A percentile compares a stretch with the other conserved stretches of the same genome.
These are phyloP conservation scores for Alternaria angustiovoidea DNA, from an alignment of 2,329 filamentous ascomycete species.

Conservation along the genomic window DNA sequence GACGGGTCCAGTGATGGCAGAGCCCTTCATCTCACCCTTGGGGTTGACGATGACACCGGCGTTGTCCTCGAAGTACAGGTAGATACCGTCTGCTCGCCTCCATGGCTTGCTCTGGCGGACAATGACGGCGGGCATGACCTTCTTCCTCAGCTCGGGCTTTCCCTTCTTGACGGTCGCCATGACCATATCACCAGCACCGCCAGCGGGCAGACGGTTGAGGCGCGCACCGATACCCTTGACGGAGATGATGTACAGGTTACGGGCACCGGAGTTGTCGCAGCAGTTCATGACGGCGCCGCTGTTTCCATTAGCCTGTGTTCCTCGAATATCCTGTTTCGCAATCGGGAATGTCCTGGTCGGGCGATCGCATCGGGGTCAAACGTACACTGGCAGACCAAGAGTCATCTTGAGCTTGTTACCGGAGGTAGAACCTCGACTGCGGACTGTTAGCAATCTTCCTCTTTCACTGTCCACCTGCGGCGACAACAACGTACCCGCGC, in stretches of 20 bases:
- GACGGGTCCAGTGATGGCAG: constrained; percentile 97
- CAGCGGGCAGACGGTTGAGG: constrained; percentile 95
- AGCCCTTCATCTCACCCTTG: constrained; percentile 99
- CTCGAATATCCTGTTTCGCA: constrained; percentile 15
- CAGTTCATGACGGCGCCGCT: constrained; percentile 99
- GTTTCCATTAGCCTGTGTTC: constrained; percentile 44
- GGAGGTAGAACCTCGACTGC: constrained; percentile 82
- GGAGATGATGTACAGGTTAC: constrained; percentile 99
- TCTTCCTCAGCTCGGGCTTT: constrained; percentile 99
- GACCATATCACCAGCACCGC: constrained; percentile 99
- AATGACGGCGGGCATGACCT: constrained; percentile 99
- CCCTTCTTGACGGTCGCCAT: constrained; percentile 99
- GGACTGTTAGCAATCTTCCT: constrained; percentile 33
- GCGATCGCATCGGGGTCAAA: constrained; percentile 47
- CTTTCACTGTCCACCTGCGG: not conserved
- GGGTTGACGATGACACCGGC: constrained; percentile 99
- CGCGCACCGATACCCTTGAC: constrained; percentile 98
- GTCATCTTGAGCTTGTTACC: constrained; percentile 99
- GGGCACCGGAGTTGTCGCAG: constrained; percentile 98
- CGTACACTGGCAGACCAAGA: constrained; percentile 99
- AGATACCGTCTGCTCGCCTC: constrained; percentile 98
- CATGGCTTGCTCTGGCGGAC: constrained; percentile 99
- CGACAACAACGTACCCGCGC: constrained; percentile 19
- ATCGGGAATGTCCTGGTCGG: constrained; percentile 6
- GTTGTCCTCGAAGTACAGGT: constrained; percentile 99